phyloP scores from a whole-genome alignment of 176 grass and related monocot species.

The Oryza meridionalis region DNA sequence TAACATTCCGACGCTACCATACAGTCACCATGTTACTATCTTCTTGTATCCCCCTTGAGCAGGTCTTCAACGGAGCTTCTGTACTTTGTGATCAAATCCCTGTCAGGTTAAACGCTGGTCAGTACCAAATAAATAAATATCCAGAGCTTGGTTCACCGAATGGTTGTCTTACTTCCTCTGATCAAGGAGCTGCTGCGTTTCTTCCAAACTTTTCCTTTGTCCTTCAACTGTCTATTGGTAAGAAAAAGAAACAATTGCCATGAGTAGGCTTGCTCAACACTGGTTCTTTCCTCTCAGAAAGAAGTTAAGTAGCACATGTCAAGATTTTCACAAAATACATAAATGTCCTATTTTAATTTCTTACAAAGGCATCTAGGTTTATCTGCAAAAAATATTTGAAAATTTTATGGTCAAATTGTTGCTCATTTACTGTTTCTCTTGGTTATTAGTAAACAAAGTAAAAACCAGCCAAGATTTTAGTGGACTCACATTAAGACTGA shows the following conservation, averaged over 20 bases:
- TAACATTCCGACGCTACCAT: background rate
- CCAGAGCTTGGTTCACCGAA: background rate
- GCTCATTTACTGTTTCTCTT: slow-evolving; percentile 7
- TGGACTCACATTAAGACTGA: background rate
- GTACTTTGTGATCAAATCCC: slow-evolving; percentile 54
- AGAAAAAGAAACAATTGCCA: slow-evolving; percentile 9
- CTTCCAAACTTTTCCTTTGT: slow-evolving; percentile 55
- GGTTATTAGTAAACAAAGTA: slow-evolving; percentile 1
- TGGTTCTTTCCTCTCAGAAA: background rate
- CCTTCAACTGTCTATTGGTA: slow-evolving; percentile 41
- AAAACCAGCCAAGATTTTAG: slow-evolving; percentile 2
- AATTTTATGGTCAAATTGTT: background rate
- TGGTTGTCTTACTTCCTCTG: slow-evolving; percentile 48
- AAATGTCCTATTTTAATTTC: background rate
- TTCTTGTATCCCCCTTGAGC: slow-evolving; percentile 38
- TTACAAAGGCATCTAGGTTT: background rate
- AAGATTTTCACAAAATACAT: background rate
- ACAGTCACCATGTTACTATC: background rate
- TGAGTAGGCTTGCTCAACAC: slow-evolving; percentile 15
- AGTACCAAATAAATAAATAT: background rate
- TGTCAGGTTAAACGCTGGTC: slow-evolving; percentile 11
- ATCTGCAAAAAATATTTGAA: background rate
- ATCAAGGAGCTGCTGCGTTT: slow-evolving; percentile 46
- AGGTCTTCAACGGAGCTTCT: slow-evolving; percentile 48
- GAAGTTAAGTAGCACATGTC: background rate